Percentiles rank a stretch among this genome's conserved stretches.
Conservation (phyloP, 2,329 filamentous ascomycete species). For the Balansia obtecta region DNA sequence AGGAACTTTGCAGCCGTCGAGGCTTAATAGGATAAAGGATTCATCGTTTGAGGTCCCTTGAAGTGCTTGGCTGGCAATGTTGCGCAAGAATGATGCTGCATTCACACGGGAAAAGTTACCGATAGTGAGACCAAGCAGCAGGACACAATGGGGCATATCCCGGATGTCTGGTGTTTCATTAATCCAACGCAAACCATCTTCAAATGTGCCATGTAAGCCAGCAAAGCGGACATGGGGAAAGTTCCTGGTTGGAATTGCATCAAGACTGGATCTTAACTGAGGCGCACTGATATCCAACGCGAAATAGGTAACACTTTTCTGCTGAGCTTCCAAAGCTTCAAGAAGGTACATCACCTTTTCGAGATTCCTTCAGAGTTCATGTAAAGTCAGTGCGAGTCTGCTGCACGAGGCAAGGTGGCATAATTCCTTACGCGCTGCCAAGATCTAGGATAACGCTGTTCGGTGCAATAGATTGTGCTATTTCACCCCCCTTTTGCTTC, state of each 20-base stretch:
- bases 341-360: neutral
- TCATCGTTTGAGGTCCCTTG: neutral
- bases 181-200: slow-evolving; percentile 1
- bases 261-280: neutral
- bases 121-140: slow-evolving; percentile 1
- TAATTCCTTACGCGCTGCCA: neutral
- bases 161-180: neutral
- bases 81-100: neutral
- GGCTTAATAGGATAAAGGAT: neutral
- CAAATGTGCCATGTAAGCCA: neutral
- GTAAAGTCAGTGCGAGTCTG: neutral
- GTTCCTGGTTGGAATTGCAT: neutral
- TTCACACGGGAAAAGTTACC: slow-evolving; percentile 1
- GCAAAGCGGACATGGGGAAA: neutral
- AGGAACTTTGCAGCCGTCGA: slow-evolving; percentile 1
- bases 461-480: neutral
- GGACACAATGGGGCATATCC: neutral
- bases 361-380: neutral
- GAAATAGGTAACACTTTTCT: neutral
- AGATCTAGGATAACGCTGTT: neutral
- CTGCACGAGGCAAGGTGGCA: neutral
- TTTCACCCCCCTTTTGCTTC: neutral
- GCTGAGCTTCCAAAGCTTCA: neutral
- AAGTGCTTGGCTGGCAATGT: neutral
- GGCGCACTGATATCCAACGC: neutral